Evolutionary conservation across 2,329 filamentous ascomycete genomes (phyloP).

Genomic region (Paraconiothyrium sp.): DNA sequence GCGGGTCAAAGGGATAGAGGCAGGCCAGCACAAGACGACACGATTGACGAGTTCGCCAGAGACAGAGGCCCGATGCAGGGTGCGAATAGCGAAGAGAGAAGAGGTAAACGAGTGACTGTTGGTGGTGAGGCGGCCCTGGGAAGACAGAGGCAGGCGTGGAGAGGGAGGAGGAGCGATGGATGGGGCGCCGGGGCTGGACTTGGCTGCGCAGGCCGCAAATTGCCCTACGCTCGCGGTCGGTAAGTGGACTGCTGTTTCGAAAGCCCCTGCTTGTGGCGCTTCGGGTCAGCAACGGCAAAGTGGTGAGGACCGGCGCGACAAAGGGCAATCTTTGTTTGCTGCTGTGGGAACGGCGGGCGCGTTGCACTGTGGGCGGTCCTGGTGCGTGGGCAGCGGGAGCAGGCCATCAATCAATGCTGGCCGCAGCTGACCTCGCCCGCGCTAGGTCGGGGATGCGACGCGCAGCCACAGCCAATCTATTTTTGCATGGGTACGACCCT

Average conservation of each 20-base stretch:
- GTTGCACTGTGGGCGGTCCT: neutral
- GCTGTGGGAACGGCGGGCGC: neutral
- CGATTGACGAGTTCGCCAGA: constrained; percentile 17
- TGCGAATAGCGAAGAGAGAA: constrained; percentile 5
- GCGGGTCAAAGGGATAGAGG: constrained; percentile 11
- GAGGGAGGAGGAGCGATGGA: constrained; percentile 11
- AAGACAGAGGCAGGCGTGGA: constrained; percentile 17
- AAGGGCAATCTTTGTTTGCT: neutral
- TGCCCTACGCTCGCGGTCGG: constrained; percentile 8
- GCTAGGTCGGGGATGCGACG: neutral
- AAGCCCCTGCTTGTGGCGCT: constrained; percentile 11
- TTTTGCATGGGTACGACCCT: constrained; percentile 19
- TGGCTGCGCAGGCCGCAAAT: constrained; percentile 3
- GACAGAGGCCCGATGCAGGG: constrained; percentile 14
- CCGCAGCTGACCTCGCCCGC: constrained; percentile 14
- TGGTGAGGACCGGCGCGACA: constrained; percentile 1
- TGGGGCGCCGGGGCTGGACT: constrained; percentile 12
- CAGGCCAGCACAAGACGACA: constrained; percentile 16
- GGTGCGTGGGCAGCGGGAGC: neutral
- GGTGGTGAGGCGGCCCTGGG: neutral
- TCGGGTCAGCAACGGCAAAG: constrained; percentile 20
- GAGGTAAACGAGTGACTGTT: constrained; percentile 25
- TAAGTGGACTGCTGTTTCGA: constrained; percentile 26
- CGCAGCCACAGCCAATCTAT: constrained; percentile 24
- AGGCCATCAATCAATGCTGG: constrained; percentile 7